These are phyloP conservation scores for Aspergillus heteromorphus DNA, from an alignment of 495 filamentous ascomycete species.

Conservation along the genomic window DNA sequence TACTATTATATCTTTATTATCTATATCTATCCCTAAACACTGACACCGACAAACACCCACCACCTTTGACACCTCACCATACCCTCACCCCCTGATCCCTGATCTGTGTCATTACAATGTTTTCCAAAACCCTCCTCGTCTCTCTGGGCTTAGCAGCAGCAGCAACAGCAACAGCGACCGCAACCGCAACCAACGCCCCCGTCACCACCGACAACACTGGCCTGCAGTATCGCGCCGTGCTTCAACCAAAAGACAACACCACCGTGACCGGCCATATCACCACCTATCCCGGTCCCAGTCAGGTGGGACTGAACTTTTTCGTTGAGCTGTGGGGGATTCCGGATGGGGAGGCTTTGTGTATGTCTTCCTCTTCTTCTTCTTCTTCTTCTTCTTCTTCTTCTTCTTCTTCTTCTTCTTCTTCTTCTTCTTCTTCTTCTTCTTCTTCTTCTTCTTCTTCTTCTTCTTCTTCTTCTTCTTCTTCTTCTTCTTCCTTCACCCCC, in stretches of 20 bases:
- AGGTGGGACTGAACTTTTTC: conserved; percentile 58
- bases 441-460: no score
- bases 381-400: no score
- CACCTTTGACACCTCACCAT: background rate
- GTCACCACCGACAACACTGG: conserved; percentile 60
- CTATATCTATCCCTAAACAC: no score
- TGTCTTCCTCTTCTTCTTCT: no score
- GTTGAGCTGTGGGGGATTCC: conserved; percentile 65
- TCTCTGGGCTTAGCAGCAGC: conserved; percentile 40
- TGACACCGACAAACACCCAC: no score
- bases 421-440: no score
- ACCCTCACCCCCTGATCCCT: background rate
- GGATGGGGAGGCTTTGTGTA: conserved; percentile 67
- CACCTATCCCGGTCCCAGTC: conserved; percentile 48
- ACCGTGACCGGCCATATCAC: conserved; percentile 57
- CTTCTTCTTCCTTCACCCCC: no score
- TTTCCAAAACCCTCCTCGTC: conserved; percentile 26
- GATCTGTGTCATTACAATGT: conserved; percentile 7
- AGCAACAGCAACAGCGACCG: no score
- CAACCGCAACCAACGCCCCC: conserved; percentile 48
- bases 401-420: no score
- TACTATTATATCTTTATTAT: background rate
- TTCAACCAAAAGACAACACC: conserved; percentile 51
- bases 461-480: no score
- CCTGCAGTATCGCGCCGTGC: conserved; percentile 51